phyloP scores from a whole-genome alignment of 176 grass and related monocot genomes.

The Hyparrhenia diplandra region DNA sequence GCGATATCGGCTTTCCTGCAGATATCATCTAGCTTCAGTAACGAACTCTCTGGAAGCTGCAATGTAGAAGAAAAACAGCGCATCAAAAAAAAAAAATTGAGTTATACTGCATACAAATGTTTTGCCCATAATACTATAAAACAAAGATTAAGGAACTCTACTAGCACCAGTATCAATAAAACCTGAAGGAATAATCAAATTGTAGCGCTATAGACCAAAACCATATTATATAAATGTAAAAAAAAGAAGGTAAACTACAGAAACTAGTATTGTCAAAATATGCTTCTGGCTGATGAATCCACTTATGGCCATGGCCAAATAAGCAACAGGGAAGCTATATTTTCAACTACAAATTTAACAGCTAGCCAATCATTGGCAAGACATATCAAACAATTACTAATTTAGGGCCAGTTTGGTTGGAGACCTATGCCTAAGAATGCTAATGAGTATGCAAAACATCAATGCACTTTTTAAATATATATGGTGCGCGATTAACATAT shows the following conservation, averaged over 20 bases:
- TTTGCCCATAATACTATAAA: background rate
- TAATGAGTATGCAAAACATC: background rate
- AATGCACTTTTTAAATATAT: background rate
- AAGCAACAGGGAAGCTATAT: background rate
- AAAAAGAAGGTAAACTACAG: too few relatives aligned
- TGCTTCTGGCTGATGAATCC: background rate
- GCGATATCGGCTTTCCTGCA: conserved; percentile 68
- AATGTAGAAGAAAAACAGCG: conserved; percentile 1
- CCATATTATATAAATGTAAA: background rate
- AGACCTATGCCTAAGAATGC: background rate
- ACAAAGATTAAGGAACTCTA: background rate
- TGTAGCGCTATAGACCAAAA: background rate
- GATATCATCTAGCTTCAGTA: conserved; percentile 84
- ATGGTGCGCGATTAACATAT: background rate
- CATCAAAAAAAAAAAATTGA: conserved; percentile 24
- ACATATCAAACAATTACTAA: background rate
- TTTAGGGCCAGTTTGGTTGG: background rate
- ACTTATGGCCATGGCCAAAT: background rate
- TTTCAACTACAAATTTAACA: background rate
- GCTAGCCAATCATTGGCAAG: background rate
- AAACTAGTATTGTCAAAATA: background rate
- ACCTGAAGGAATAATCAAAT: background rate
- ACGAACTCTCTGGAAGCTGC: conserved; percentile 70
- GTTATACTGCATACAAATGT: background rate
- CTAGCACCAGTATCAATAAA: background rate